These are phyloP conservation scores for Microdochium trichocladiopsis DNA, from an alignment of 2,329 filamentous ascomycete species.

Conservation along the genomic window DNA sequence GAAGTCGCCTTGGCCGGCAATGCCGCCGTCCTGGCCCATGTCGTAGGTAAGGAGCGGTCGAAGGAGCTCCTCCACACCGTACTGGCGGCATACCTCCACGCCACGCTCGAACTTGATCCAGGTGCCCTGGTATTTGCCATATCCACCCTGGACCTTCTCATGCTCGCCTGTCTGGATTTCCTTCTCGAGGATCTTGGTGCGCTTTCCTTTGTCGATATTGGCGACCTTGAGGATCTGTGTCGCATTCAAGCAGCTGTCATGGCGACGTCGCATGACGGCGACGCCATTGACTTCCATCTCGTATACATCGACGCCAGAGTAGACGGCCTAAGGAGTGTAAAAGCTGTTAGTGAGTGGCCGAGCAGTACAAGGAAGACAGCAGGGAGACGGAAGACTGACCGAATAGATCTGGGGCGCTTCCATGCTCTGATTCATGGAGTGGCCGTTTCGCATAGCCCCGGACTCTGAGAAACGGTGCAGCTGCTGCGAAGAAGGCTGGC, in stretches of 20 bases:
- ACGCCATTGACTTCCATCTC: conserved; percentile 96
- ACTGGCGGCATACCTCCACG: conserved; percentile 80
- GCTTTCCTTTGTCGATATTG: conserved; percentile 93
- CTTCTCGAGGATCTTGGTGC: conserved; percentile 96
- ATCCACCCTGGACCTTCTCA: conserved; percentile 97
- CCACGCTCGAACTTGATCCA: conserved; percentile 96
- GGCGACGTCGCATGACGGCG: conserved; percentile 90
- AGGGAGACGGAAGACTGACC: conserved; percentile 28
- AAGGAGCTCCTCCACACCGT: conserved; percentile 69
- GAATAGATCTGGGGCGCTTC: conserved; percentile 54
- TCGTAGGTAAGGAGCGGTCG: conserved; percentile 73
- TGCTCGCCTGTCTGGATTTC: conserved; percentile 95
- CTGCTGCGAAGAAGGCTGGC: conserved; percentile 41
- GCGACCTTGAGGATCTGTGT: conserved; percentile 98
- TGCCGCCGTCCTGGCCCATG: conserved; percentile 67
- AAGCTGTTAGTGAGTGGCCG: conserved; percentile 7
- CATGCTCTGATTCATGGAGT: conserved; percentile 14
- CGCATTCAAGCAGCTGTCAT: conserved; percentile 95
- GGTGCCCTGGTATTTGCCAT: conserved; percentile 97
- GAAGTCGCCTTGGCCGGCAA: conserved; percentile 65
- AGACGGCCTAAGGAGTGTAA: conserved; percentile 56
- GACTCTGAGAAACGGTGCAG: conserved; percentile 31
- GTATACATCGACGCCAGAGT: conserved; percentile 93
- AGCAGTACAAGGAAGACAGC: conserved; percentile 1
- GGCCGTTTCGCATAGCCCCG: conserved; percentile 21